Conservation (phyloP, 768 basidiomycete species). For the Rhizopogon vulgaris region DNA sequence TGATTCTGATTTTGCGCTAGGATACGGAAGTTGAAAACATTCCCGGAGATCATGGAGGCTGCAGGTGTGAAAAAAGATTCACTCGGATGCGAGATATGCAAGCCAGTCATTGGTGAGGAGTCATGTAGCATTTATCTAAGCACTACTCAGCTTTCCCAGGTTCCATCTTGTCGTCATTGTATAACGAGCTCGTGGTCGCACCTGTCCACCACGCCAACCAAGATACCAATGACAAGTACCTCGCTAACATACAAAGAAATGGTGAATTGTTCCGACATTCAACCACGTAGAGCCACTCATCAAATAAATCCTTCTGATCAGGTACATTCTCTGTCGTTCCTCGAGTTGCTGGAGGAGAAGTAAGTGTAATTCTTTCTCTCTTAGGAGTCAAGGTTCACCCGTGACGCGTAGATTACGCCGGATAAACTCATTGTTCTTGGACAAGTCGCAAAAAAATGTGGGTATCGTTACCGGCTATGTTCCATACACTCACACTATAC, state of each 20-base stretch:
- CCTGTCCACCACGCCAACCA: constrained; percentile 62
- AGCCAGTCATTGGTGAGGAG: constrained; percentile 50
- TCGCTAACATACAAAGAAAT: constrained; percentile 70
- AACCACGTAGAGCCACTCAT: neutral
- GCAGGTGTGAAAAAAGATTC: constrained; percentile 42
- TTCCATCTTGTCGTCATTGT: constrained; percentile 40
- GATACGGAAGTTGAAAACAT: constrained; percentile 55
- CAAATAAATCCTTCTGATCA: constrained; percentile 3
- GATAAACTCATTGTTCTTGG: constrained; percentile 62
- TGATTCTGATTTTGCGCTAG: constrained; percentile 18
- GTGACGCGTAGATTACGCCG: constrained; percentile 39
- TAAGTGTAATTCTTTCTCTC: constrained; percentile 7
- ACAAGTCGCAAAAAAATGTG: constrained; percentile 60
- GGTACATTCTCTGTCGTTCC: constrained; percentile 70
- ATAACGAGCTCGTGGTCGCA: constrained; percentile 62
- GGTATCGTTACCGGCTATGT: neutral
- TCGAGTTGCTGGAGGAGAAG: constrained; percentile 65
- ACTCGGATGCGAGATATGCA: constrained; percentile 70
- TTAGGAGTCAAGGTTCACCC: neutral
- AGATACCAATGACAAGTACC: constrained; percentile 64
- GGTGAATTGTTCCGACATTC: constrained; percentile 23
- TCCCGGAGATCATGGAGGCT: constrained; percentile 44
- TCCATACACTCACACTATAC: neutral
- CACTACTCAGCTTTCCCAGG: constrained; percentile 9
- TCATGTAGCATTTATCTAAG: neutral